Conservation (phyloP, 495 filamentous ascomycete species). For the Pseudoneurospora amorphoporcata region DNA sequence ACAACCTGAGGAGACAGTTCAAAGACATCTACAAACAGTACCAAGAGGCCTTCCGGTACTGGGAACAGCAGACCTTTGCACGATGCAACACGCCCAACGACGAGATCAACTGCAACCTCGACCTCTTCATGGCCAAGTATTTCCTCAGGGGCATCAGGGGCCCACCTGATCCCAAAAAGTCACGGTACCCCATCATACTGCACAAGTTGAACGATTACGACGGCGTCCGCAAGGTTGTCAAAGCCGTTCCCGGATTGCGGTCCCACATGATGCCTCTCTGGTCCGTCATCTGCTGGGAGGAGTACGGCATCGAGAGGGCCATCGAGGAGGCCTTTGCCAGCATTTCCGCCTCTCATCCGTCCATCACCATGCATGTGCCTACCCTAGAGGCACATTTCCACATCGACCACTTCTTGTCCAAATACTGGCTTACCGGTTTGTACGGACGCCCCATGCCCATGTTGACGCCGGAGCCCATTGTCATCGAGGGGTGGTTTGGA, state of each 20-base stretch:
- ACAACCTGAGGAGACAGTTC: not conserved
- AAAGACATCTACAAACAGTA: not conserved
- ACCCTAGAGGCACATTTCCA: not conserved
- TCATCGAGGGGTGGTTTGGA: not conserved
- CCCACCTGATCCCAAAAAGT: not conserved
- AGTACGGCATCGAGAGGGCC: not conserved
- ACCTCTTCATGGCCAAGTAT: not conserved
- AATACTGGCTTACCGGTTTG: not conserved
- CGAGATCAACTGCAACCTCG: not conserved
- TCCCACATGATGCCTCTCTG: not conserved
- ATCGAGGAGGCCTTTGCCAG: not conserved
- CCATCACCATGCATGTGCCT: not conserved
- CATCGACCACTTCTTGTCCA: not conserved
- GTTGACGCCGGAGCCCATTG: not conserved
- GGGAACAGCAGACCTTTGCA: not conserved
- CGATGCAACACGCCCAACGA: not conserved
- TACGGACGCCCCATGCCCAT: not conserved
- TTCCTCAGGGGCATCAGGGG: not conserved
- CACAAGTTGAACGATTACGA: not conserved
- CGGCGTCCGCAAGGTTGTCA: not conserved
- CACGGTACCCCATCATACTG: not conserved
- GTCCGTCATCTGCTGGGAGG: not conserved
- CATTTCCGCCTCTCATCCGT: not conserved
- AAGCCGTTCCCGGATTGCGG: not conserved
- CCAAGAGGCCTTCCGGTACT: not conserved